Base-by-base conservation (phyloP, 257 asterid genomes). In the Phtheirospermum japonicum region DNA sequence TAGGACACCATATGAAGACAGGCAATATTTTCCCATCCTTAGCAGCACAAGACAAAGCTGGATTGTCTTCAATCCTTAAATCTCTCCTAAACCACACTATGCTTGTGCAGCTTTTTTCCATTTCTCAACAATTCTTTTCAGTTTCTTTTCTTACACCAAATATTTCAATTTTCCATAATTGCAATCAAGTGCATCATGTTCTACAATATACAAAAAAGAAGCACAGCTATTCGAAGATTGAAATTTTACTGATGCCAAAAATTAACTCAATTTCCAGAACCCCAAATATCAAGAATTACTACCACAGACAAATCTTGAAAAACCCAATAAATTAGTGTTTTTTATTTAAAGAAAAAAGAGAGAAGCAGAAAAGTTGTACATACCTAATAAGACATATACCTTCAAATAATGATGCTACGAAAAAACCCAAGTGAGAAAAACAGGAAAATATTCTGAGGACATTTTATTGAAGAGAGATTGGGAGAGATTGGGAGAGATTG, bases 41-140 rank as follows among this genome's bases (percentile, higher is more conserved):
- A 14, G 95, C 89, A 52, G 94, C 97, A 37, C 91, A 74, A 18
- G 94, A 95, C 72, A 93, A 82, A 73, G 99, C 95, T 72, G 96
- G 97, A 64, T 89, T 93, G 61, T 89, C 96, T 70, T 89, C 97
- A 7, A 93, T 82, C 65, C 97, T 85, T 71, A 93, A 77, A 83
- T 93, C 99, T 74, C 99, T 87, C 85, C 99, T 83, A 73, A 93
- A 87, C 99, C 99, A 93, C 63, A 87, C 88, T 66, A 93, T 72
- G 9, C 82, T 86, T 79, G 73, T 89, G 70, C 68, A 64, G 42
- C 68, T 72, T 37, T 81, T 81, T n/a, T 62, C 96, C 99, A 86
- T 89, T 65, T 51, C 84, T 65, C 46, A 39, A 46, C 37, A 55
- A 65, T 23, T 3, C 3, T 23, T 1, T 1, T 23, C 28, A 9